Evolutionary conservation across 306 rosid genomes (phyloP).

Genomic region (Clitoria ternatea): DNA sequence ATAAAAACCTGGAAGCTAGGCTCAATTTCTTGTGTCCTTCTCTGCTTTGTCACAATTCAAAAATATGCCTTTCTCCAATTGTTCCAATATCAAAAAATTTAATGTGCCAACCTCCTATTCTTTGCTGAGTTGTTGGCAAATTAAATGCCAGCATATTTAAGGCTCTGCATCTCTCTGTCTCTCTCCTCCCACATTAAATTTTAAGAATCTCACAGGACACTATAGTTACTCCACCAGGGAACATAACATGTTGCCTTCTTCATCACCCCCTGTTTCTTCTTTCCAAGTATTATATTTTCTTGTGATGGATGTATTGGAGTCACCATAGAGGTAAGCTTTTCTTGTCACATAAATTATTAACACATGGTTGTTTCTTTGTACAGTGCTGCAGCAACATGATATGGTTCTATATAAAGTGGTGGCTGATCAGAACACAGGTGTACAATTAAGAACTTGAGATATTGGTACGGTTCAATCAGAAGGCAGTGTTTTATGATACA

Average conservation of each 20-base stretch:
- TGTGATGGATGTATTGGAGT: not conserved
- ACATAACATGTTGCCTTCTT: conserved; percentile 21
- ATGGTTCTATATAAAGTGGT: not conserved
- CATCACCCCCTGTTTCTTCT: conserved; percentile 17
- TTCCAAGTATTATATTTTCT: not conserved
- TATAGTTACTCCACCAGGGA: conserved; percentile 12
- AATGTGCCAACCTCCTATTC: conserved; percentile 37
- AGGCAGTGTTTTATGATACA: conserved; percentile 29
- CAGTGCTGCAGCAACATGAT: conserved; percentile 15
- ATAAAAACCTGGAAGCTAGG: conserved; percentile 25
- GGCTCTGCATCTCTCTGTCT: conserved; percentile 26
- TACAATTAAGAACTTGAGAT: conserved; percentile 33
- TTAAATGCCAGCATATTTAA: conserved; percentile 44
- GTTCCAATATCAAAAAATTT: conserved; percentile 24
- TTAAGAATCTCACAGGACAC: conserved; percentile 33
- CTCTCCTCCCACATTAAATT: conserved; percentile 23
- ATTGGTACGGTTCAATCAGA: conserved; percentile 76
- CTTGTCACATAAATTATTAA: not conserved
- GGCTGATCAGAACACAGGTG: not conserved
- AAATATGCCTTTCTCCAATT: conserved; percentile 32
- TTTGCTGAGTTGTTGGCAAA: conserved; percentile 44
- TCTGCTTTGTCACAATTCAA: conserved; percentile 25
- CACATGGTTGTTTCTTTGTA: not conserved
- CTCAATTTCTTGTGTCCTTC: conserved; percentile 21
- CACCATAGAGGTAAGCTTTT: conserved; percentile 16